phyloP scores from a whole-genome alignment of 139 green algal species.

The Chlorella sp. region DNA sequence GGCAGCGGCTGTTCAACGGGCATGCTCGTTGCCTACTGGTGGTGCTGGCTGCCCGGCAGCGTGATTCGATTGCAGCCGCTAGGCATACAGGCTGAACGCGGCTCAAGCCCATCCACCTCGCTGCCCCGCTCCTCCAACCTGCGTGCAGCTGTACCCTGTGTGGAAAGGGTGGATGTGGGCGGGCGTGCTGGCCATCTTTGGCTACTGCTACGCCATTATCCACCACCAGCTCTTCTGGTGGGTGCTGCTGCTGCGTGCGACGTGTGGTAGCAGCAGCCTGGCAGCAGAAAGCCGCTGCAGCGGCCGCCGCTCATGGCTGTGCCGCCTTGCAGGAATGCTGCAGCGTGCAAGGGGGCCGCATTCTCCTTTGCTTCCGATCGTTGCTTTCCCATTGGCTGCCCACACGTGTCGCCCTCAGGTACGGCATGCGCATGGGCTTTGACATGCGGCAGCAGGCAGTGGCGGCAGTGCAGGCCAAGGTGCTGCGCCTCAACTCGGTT shows the following conservation, averaged over 20 bases:
- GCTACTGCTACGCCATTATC: conserved; percentile 65
- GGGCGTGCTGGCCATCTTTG: conserved; percentile 54
- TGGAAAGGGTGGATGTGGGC: conserved; percentile 82
- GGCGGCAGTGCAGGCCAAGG: conserved; percentile 60
- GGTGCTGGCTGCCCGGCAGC: no score
- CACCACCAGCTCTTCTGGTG: conserved; percentile 75
- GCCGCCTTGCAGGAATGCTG: no score
- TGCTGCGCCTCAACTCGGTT: conserved; percentile 80
- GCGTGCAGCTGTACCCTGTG: conserved; percentile 15
- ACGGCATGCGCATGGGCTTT: conserved; percentile 78
- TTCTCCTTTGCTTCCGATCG: neutral
- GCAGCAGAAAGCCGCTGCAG: no score
- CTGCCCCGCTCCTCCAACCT: neutral
- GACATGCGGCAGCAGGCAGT: conserved; percentile 67
- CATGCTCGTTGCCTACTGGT: no score
- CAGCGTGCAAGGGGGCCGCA: neutral
- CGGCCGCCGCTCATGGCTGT: no score
- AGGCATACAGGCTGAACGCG: no score
- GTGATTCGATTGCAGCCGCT: no score
- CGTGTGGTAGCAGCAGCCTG: no score
- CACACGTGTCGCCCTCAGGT: conserved; percentile 42
- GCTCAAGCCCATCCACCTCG: no score
- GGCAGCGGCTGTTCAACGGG: no score
- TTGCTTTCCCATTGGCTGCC: neutral
- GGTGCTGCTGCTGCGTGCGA: neutral